These are phyloP conservation scores for Candida sanyaensis DNA, from an alignment of 1,139 yeast species.

Conservation along the genomic window DNA sequence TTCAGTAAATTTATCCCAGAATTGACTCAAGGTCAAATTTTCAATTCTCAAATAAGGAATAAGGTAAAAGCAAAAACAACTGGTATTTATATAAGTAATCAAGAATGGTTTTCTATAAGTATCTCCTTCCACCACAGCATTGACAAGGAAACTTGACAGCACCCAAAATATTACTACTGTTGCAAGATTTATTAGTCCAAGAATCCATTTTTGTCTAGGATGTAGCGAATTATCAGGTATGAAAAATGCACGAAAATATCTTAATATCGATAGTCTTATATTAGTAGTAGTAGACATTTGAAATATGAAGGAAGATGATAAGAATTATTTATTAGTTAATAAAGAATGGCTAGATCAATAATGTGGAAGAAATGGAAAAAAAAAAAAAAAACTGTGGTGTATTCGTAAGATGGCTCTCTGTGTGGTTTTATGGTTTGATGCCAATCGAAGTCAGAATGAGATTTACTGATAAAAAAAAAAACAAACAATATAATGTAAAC, in stretches of 20 bases:
- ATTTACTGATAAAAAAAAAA: neutral
- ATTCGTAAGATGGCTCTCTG: neutral
- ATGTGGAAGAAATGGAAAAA: neutral
- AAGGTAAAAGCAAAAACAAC: slow-evolving; percentile 77
- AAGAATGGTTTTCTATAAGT: slow-evolving; percentile 88
- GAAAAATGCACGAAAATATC: slow-evolving; percentile 17
- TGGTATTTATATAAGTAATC: slow-evolving; percentile 88
- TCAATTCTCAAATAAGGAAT: slow-evolving; percentile 55
- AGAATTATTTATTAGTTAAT: too few relatives aligned
- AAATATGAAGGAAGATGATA: too few relatives aligned
- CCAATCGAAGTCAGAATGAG: neutral
- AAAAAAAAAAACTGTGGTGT: slow-evolving; percentile 5
- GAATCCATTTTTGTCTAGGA: slow-evolving; percentile 57
- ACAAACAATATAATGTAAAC: too few relatives aligned
- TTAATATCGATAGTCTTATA: slow-evolving; percentile 11
- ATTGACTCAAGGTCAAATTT: slow-evolving; percentile 20
- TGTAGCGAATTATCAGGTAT: slow-evolving; percentile 17
- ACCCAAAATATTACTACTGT: slow-evolving; percentile 89
- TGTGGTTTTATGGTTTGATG: neutral
- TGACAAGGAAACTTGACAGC: slow-evolving; percentile 76
- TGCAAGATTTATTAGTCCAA: slow-evolving; percentile 71
- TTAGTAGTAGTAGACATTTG: slow-evolving; percentile 7
- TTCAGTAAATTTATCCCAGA: slow-evolving; percentile 20
- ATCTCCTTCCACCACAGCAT: slow-evolving; percentile 66
- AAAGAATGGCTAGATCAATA: neutral